phyloP scores from a whole-genome alignment of 2,329 filamentous ascomycete species.

The Aspergillus latus region DNA sequence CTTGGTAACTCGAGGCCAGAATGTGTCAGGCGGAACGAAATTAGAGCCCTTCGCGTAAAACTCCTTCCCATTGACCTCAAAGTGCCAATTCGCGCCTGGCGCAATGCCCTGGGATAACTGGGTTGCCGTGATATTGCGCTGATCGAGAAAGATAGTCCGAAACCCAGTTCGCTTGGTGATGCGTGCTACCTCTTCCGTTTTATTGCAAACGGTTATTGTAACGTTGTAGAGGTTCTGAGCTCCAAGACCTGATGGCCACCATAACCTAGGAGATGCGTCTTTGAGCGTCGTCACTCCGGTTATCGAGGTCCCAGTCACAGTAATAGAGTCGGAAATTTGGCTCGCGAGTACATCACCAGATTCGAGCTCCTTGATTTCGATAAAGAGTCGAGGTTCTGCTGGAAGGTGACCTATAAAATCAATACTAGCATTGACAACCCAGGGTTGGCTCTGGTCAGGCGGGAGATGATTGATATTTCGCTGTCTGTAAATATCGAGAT shows the following conservation, averaged over 20 bases:
- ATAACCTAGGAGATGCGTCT: constrained; percentile 51
- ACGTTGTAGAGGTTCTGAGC: constrained; percentile 59
- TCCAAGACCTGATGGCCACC: constrained; percentile 62
- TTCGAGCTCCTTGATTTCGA: constrained; percentile 47
- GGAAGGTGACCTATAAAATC: constrained; percentile 56
- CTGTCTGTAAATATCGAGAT: constrained; percentile 60
- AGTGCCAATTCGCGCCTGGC: constrained; percentile 62
- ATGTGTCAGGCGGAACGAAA: constrained; percentile 62
- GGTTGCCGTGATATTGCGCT: constrained; percentile 53
- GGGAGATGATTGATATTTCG: constrained; percentile 60
- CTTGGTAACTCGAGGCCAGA: constrained; percentile 61
- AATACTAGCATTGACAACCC: constrained; percentile 62
- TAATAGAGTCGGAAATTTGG: constrained; percentile 43
- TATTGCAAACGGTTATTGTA: constrained; percentile 49
- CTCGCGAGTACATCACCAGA: constrained; percentile 42
- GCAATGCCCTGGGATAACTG: constrained; percentile 57
- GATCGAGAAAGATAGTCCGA: constrained; percentile 61
- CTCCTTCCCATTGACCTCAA: constrained; percentile 63
- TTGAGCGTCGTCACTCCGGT: constrained; percentile 51
- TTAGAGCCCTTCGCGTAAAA: constrained; percentile 67
- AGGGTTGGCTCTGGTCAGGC: constrained; percentile 57
- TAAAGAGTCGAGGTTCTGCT: constrained; percentile 44
- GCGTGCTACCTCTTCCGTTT: constrained; percentile 40
- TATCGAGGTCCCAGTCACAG: constrained; percentile 45
- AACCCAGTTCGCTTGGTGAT: constrained; percentile 60